A percentile compares a stretch with the other conserved stretches of the same genome.
Conservation (phyloP, 805 yeast species). For the Komagataella pastoris region DNA sequence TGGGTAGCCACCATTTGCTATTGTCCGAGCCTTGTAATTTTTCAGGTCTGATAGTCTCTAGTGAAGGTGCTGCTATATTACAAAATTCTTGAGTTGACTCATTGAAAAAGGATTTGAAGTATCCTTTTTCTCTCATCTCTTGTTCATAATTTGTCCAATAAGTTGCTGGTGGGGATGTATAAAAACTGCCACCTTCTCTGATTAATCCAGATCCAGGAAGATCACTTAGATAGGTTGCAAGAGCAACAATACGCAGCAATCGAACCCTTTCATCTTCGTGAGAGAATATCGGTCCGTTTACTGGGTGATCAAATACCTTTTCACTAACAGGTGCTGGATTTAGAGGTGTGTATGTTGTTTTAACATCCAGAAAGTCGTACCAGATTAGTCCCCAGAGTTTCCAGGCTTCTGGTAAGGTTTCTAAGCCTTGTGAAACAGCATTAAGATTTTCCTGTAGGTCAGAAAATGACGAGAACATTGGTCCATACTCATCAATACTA, state of each 20-base stretch:
- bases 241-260: slow-evolving; percentile 8
- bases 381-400: slow-evolving; percentile 77
- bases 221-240: neutral
- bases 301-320: slow-evolving; percentile 50
- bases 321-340: slow-evolving; percentile 45
- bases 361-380: slow-evolving; percentile 49
- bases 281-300: slow-evolving; percentile 42
- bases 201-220: neutral
- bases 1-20: neutral
- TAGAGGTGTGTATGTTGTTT: slow-evolving; percentile 35
- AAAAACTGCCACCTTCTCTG: neutral
- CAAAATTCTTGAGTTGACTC: neutral
- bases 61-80: neutral
- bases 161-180: neutral
- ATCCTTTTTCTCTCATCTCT: neutral
- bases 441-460: neutral
- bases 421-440: neutral
- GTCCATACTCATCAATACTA: neutral
- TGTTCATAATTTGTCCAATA: neutral
- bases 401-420: slow-evolving; percentile 59
- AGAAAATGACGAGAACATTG: neutral
- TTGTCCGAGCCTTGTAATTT: neutral
- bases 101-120: neutral
- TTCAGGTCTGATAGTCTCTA: neutral
- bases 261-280: slow-evolving; percentile 34